Conservation (phyloP, 1,284 basidiomycete genomes). For the Termitomyces sp. region DNA sequence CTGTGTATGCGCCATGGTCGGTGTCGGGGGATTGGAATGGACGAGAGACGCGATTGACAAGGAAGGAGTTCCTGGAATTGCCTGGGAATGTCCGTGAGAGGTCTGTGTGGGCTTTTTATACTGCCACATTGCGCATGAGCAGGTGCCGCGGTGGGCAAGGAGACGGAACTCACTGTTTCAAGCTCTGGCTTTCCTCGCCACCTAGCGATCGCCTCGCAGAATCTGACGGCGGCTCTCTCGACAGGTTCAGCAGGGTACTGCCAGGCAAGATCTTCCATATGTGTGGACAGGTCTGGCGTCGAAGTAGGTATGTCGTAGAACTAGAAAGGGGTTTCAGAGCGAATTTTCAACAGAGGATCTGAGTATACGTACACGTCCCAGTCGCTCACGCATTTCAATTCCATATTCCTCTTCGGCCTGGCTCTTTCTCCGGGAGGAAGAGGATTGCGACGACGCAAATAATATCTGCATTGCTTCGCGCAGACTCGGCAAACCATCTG, state of each 20-base stretch:
- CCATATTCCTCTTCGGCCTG: slow-evolving; percentile 61
- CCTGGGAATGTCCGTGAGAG: slow-evolving; percentile 11
- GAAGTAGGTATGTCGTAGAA: slow-evolving; percentile 68
- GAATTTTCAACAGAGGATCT: not conserved
- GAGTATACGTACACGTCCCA: slow-evolving; percentile 51
- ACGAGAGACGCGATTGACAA: slow-evolving; percentile 60
- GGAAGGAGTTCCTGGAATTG: slow-evolving; percentile 29
- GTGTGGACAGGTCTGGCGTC: slow-evolving; percentile 68
- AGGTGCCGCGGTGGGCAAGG: slow-evolving; percentile 2
- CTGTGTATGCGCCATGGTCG: slow-evolving; percentile 27
- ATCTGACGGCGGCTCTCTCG: slow-evolving; percentile 69
- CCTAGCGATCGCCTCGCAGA: slow-evolving; percentile 71
- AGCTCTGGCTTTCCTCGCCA: slow-evolving; percentile 81
- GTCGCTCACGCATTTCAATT: slow-evolving; percentile 57
- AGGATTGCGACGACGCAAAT: slow-evolving; percentile 55
- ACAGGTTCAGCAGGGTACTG: slow-evolving; percentile 77
- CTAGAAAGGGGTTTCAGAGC: slow-evolving; percentile 29
- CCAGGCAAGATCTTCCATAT: slow-evolving; percentile 76
- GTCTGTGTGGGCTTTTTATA: slow-evolving; percentile 40
- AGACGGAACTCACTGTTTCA: slow-evolving; percentile 50
- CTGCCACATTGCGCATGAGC: slow-evolving; percentile 30
- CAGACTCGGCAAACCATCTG: slow-evolving; percentile 69
- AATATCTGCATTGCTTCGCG: slow-evolving; percentile 60
- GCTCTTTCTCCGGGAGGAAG: slow-evolving; percentile 28
- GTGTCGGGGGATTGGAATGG: slow-evolving; percentile 57